These are phyloP conservation scores for Tolypocladium tundrense DNA, from an alignment of 2,329 filamentous ascomycete genomes.

Conservation along the genomic window DNA sequence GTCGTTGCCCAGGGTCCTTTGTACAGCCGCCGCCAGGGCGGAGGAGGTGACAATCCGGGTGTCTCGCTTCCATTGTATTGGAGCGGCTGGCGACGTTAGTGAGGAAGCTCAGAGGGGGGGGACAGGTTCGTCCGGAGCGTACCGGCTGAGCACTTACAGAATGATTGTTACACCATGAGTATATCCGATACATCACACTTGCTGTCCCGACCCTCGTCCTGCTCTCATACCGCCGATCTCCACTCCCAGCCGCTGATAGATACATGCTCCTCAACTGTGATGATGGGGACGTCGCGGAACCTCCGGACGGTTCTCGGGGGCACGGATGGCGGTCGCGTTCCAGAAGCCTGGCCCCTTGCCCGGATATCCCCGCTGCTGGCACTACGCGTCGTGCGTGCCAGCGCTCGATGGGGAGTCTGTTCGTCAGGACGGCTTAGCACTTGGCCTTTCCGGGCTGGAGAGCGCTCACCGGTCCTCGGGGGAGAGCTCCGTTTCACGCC, in stretches of 20 bases:
- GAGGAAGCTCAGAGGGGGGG: background rate
- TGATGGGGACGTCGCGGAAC: conserved; percentile 16
- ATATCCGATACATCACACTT: background rate
- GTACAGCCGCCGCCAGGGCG: conserved; percentile 1
- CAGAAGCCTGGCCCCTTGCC: background rate
- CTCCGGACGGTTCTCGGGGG: conserved; percentile 14
- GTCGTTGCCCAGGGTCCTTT: conserved; percentile 10
- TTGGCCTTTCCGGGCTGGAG: conserved; percentile 12
- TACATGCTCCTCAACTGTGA: conserved; percentile 16
- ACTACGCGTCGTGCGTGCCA: background rate
- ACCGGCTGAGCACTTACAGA: background rate
- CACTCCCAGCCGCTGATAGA: conserved; percentile 4
- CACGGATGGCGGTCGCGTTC: conserved; percentile 11
- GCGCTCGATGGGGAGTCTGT: conserved; percentile 5
- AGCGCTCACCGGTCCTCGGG: conserved; percentile 11
- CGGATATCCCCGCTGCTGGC: background rate
- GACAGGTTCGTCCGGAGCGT: too few species aligned
- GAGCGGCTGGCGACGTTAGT: background rate
- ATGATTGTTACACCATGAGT: background rate
- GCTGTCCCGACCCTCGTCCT: background rate
- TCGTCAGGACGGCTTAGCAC: conserved; percentile 7
- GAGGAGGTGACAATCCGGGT: background rate
- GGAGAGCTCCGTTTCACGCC: conserved; percentile 6
- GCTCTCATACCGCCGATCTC: conserved; percentile 1
- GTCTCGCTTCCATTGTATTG: background rate